Evolutionary conservation across 192 early-diverging fungal species (phyloP).

Genomic region (Coemansia sp.): DNA sequence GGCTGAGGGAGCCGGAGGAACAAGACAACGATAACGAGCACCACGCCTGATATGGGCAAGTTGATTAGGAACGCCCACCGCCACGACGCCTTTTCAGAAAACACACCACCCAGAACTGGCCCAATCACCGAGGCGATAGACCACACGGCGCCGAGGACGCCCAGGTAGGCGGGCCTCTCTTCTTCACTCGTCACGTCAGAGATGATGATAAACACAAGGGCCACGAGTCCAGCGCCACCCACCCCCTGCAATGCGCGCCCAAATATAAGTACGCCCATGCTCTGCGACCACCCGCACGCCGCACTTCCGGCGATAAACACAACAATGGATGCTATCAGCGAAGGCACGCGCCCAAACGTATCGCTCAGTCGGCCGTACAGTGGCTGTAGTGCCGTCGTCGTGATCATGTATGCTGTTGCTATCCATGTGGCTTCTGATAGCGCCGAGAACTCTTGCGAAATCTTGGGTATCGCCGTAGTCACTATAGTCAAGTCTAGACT

Average conservation of each 20-base stretch:
- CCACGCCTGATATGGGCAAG: slow-evolving; percentile 44
- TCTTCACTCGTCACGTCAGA: slow-evolving; percentile 58
- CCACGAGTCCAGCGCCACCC: slow-evolving; percentile 67
- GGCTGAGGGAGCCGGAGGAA: slow-evolving; percentile 56
- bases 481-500: slow-evolving; percentile 65
- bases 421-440: slow-evolving; percentile 75
- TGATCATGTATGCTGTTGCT: slow-evolving; percentile 67
- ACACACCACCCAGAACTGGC: slow-evolving; percentile 67
- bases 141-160: slow-evolving; percentile 59
- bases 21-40: slow-evolving; percentile 42
- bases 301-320: slow-evolving; percentile 59
- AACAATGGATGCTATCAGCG: slow-evolving; percentile 55
- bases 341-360: slow-evolving; percentile 73
- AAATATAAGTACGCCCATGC: slow-evolving; percentile 66
- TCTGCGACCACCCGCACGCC: slow-evolving; percentile 54
- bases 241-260: slow-evolving; percentile 66
- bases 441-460: slow-evolving; percentile 57
- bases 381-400: slow-evolving; percentile 72
- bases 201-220: slow-evolving; percentile 65
- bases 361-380: slow-evolving; percentile 78
- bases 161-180: slow-evolving; percentile 30
- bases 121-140: slow-evolving; percentile 65
- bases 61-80: slow-evolving; percentile 68
- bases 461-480: slow-evolving; percentile 60
- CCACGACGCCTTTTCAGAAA: slow-evolving; percentile 67